Evolutionary conservation across 768 basidiomycete genomes (phyloP).

Genomic region (Auriscalpium orientale): DNA sequence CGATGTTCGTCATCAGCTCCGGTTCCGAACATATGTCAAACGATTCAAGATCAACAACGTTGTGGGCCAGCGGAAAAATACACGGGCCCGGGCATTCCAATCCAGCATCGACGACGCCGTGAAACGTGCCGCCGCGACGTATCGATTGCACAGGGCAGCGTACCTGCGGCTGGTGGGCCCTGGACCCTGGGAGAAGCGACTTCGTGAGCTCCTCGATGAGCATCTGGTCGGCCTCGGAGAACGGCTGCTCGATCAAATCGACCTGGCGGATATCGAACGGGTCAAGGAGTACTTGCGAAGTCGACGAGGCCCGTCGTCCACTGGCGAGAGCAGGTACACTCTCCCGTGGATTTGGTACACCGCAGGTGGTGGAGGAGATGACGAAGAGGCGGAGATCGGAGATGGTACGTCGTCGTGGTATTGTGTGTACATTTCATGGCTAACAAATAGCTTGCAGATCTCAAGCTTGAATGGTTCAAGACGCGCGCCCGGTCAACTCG

Average conservation of each 20-base stretch:
- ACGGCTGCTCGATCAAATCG: background rate
- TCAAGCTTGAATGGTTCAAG: background rate
- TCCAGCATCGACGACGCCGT: background rate
- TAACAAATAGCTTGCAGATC: background rate
- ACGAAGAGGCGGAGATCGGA: background rate
- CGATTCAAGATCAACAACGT: background rate
- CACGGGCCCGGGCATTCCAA: background rate
- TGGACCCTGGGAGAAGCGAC: background rate
- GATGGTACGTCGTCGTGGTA: background rate
- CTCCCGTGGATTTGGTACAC: background rate
- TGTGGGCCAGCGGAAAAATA: background rate
- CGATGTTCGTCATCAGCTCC: background rate
- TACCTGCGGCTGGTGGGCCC: background rate
- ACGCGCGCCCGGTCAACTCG: background rate
- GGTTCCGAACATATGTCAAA: background rate
- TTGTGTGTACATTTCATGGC: background rate
- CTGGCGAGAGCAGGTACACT: background rate
- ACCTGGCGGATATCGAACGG: too few species aligned
- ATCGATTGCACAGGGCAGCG: background rate
- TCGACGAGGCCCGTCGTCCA: background rate
- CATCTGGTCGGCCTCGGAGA: background rate
- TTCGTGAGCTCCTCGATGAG: background rate
- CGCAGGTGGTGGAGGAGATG: background rate
- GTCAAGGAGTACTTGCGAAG: too few species aligned
- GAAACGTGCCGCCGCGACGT: background rate